A percentile compares a stretch with the other conserved stretches of the same genome.
Conservation (phyloP, 2,329 filamentous ascomycete genomes). For the Fusarium sp. region DNA sequence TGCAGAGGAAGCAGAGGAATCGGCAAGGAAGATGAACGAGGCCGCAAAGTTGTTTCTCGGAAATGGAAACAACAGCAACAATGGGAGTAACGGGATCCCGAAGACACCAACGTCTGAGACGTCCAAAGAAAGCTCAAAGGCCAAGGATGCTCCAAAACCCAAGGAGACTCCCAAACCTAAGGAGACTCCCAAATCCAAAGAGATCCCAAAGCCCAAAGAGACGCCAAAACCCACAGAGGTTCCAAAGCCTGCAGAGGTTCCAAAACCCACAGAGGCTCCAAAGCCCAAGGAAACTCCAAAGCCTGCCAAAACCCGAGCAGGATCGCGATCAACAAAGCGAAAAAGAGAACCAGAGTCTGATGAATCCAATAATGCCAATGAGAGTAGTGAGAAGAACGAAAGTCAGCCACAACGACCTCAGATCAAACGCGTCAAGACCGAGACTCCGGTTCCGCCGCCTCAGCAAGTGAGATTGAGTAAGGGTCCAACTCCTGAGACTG, state of each 20-base stretch:
- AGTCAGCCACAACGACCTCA: conserved; percentile 54
- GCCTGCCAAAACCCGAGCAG: conserved; percentile 48
- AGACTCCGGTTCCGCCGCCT: conserved; percentile 67
- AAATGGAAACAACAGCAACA: conserved; percentile 40
- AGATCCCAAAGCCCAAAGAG: conserved; percentile 44
- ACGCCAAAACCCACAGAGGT: conserved; percentile 25
- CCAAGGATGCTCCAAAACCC: conserved; percentile 46
- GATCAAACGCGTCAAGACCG: conserved; percentile 67
- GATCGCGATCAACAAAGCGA: conserved; percentile 57
- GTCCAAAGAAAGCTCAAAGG: conserved; percentile 20
- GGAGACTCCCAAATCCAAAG: conserved; percentile 37
- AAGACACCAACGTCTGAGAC: conserved; percentile 46
- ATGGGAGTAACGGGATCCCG: conserved; percentile 40
- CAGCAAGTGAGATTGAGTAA: conserved; percentile 53
- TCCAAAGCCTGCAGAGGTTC: conserved; percentile 46
- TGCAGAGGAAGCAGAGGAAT: conserved; percentile 72
- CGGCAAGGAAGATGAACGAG: conserved; percentile 65
- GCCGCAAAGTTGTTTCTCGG: conserved; percentile 61
- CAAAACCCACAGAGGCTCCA: conserved; percentile 47
- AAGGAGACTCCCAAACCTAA: conserved; percentile 49
- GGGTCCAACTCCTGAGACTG: conserved; percentile 42
- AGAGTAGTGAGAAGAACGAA: conserved; percentile 44
- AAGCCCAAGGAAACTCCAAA: conserved; percentile 46
- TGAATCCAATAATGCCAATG: conserved; percentile 48
- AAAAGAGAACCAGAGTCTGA: conserved; percentile 58